Base-by-base conservation (phyloP, 176 grass and related monocot species). In the Triticum timopheevii region DNA sequence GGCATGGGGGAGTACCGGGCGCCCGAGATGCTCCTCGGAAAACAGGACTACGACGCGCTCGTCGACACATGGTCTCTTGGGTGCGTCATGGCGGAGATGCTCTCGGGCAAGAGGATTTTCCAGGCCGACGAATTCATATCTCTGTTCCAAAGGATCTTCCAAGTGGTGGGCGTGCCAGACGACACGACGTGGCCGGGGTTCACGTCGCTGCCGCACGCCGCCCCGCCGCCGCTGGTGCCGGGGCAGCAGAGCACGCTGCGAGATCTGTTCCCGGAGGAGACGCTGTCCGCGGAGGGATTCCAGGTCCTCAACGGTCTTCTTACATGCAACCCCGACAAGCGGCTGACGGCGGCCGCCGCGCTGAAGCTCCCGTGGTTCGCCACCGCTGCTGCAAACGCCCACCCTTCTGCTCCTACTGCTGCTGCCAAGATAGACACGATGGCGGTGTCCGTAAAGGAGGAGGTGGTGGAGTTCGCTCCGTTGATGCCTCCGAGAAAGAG, bases 291-390 rank as follows among this genome's bases (percentile, higher is more conserved):
- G 42, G 22, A 25, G 1, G 77, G 77, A 13, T 79, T 79, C 13
- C 6, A 79, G 34, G 77, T 79, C 33, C 6, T 79, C 54, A 38
- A 62, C 35, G 77, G 77, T 0, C 34, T 79, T 38, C 77, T 79
- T 34, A 62, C 77, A 10, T 63, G 77, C 56, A 62, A 62, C 35
- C 77, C 77, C 20, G 34, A 24, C 34, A 50, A 54, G 56, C 77
- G 77, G 34, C 77, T 79, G 20, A 62, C 77, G 56, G 77, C 56
- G 77, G 56, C 77, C 22, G 35, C 13, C 23, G 77, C 56, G 77
- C 77, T 79, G 4, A 36, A 39, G 13, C 77, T 62, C 35, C 34
- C 77, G 35, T 79, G 77, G 77, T 62, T 79, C 56, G 8, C 28
- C 27, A 13, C 27, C 74, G 50, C 17, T 10, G 19, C 31, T 34